These are phyloP conservation scores for Phycomyces nitens DNA, from an alignment of 192 early-diverging fungal genomes.

Conservation along the genomic window DNA sequence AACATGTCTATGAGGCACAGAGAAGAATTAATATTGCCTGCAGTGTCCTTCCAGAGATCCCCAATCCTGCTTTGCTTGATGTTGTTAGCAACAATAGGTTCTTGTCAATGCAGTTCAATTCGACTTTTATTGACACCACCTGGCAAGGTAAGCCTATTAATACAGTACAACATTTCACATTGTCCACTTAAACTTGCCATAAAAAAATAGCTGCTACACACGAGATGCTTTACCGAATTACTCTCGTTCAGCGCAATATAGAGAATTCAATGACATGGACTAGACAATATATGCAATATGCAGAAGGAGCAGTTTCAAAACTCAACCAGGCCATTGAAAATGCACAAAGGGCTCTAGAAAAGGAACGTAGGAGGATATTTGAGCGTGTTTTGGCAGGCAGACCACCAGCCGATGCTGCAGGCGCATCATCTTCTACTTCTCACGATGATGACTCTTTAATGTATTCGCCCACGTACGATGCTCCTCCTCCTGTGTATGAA, in stretches of 20 bases:
- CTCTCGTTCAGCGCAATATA: slow-evolving; percentile 4
- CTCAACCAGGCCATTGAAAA: neutral
- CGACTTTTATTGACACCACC: slow-evolving; percentile 18
- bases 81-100: slow-evolving; percentile 24
- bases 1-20: slow-evolving; percentile 10
- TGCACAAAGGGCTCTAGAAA: slow-evolving; percentile 4
- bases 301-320: slow-evolving; percentile 16
- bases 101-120: slow-evolving; percentile 14
- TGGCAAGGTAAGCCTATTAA: slow-evolving; percentile 21
- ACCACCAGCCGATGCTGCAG: neutral
- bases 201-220: slow-evolving; percentile 4
- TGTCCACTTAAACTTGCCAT: too few relatives aligned
- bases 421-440: neutral
- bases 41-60: slow-evolving; percentile 24
- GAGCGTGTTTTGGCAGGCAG: slow-evolving; percentile 1
- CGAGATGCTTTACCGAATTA: slow-evolving; percentile 18
- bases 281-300: slow-evolving; percentile 25
- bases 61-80: slow-evolving; percentile 22
- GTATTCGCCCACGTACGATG: neutral
- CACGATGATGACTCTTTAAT: neutral
- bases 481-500: slow-evolving; percentile 26
- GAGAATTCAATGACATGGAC: slow-evolving; percentile 17
- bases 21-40: slow-evolving; percentile 18
- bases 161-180: neutral
- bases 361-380: slow-evolving; percentile 15